Evolutionary conservation across 371 early-diverging fungal genomes (phyloP).

Genomic region (Mucor mucedo): DNA sequence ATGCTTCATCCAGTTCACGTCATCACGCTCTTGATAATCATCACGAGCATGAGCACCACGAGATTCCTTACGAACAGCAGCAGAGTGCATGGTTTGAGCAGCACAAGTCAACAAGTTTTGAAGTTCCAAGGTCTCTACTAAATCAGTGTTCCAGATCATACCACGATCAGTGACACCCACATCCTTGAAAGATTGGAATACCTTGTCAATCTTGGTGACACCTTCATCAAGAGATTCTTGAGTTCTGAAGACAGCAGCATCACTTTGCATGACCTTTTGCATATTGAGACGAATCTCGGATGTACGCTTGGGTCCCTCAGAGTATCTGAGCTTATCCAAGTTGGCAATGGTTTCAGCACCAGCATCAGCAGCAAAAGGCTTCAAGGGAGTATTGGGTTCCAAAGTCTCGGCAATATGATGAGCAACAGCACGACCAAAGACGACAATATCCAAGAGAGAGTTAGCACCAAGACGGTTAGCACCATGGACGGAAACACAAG

Average conservation of each 20-base stretch:
- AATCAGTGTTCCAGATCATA: constrained; percentile 98
- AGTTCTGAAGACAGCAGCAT: constrained; percentile 98
- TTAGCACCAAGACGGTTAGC: constrained; percentile 98
- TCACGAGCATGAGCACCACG: constrained; percentile 99
- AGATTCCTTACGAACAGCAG: constrained; percentile 94
- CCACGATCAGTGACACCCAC: constrained; percentile 90
- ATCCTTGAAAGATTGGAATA: constrained; percentile 81
- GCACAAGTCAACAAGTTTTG: constrained; percentile 97
- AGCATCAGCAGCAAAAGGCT: constrained; percentile 82
- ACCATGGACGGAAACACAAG: constrained; percentile 95
- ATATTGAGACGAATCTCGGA: constrained; percentile 91
- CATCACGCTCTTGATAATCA: constrained; percentile 89
- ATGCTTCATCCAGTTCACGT: constrained; percentile 98
- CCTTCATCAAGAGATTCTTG: constrained; percentile 90
- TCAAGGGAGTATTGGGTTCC: constrained; percentile 86
- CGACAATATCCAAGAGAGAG: constrained; percentile 96
- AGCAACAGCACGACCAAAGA: constrained; percentile 96
- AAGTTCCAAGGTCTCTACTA: constrained; percentile 94
- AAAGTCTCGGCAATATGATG: constrained; percentile 92
- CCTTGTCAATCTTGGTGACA: constrained; percentile 78
- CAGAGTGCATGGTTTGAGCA: constrained; percentile 95
- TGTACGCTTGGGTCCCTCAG: constrained; percentile 80
- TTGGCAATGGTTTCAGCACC: constrained; percentile 89
- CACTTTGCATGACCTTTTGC: constrained; percentile 97
- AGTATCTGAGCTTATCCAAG: constrained; percentile 90